Percentiles rank a stretch among this genome's conserved stretches.
phyloP scores from a whole-genome alignment of 441 rosid species.

The Bocquillonia castaneifolia region DNA sequence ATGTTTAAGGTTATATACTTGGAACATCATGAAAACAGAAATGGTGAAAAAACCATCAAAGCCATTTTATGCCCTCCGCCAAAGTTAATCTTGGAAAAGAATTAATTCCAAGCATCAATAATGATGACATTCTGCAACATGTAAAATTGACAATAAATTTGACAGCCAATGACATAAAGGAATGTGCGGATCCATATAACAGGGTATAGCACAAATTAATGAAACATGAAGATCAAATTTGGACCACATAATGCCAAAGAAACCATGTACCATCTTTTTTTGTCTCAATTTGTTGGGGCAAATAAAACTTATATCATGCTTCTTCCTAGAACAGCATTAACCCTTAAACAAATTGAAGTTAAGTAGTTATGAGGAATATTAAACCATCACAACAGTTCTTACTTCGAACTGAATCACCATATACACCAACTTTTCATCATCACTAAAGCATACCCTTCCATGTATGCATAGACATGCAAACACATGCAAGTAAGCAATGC shows the following conservation, averaged over 20 bases:
- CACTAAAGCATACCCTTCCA: not conserved
- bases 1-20: not conserved
- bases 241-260: not conserved
- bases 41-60: not conserved
- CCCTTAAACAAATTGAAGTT: not conserved
- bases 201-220: not conserved
- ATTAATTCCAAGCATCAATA: not conserved
- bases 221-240: not conserved
- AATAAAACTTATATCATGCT: no score
- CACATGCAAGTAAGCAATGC: not conserved
- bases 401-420: not conserved
- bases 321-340: not conserved
- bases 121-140: not conserved
- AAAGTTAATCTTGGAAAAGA: not conserved
- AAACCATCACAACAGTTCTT: not conserved
- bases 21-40: not conserved
- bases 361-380: not conserved
- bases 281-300: slow-evolving; percentile 1
- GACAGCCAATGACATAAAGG: not conserved
- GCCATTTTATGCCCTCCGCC: not conserved
- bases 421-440: not conserved
- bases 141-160: not conserved
- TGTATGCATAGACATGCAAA: not conserved
- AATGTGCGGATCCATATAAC: not conserved
- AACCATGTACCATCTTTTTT: not conserved